phyloP scores from a whole-genome alignment of 2,329 filamentous ascomycete genomes.

The Nemania bipapillata region DNA sequence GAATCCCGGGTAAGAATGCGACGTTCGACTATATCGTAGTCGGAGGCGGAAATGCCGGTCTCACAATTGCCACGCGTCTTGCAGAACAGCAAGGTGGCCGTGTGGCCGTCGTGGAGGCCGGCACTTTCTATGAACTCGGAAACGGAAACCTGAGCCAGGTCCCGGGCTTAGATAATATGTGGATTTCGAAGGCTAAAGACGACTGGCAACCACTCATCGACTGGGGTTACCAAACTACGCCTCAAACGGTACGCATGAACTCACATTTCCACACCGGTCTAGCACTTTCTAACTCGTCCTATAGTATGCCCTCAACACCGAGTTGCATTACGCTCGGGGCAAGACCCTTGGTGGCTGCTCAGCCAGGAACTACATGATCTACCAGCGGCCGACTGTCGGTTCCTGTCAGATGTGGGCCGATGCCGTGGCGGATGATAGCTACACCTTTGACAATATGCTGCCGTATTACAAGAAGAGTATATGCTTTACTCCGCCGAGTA shows the following conservation, averaged over 20 bases:
- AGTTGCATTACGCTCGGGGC: conserved; percentile 15
- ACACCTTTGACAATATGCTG: conserved; percentile 11
- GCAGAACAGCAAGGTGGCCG: conserved; percentile 3
- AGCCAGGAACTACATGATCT: conserved; percentile 20
- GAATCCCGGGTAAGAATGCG: conserved; percentile 5
- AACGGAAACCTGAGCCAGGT: conserved; percentile 6
- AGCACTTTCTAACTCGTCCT: neutral
- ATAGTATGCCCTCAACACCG: neutral
- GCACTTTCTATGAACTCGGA: conserved; percentile 17
- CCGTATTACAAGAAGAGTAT: conserved; percentile 15
- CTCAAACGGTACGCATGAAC: neutral
- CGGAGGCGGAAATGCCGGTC: conserved; percentile 17
- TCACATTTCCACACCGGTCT: too few species aligned
- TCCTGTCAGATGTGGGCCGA: conserved; percentile 20
- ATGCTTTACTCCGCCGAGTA: conserved; percentile 5
- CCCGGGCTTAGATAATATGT: neutral
- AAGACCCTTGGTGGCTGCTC: conserved; percentile 15
- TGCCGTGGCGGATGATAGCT: conserved; percentile 12
- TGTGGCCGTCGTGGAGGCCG: conserved; percentile 23
- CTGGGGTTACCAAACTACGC: conserved; percentile 16
- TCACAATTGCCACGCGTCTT: neutral
- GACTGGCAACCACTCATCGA: conserved; percentile 14
- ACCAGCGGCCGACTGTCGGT: conserved; percentile 4
- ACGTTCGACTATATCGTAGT: conserved; percentile 25
- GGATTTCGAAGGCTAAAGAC: neutral